Evolutionary conservation across 176 grass and related monocot genomes (phyloP), one percentile per base, ranked within the genome.

Genomic region (Pontederia paniculata): DNA sequence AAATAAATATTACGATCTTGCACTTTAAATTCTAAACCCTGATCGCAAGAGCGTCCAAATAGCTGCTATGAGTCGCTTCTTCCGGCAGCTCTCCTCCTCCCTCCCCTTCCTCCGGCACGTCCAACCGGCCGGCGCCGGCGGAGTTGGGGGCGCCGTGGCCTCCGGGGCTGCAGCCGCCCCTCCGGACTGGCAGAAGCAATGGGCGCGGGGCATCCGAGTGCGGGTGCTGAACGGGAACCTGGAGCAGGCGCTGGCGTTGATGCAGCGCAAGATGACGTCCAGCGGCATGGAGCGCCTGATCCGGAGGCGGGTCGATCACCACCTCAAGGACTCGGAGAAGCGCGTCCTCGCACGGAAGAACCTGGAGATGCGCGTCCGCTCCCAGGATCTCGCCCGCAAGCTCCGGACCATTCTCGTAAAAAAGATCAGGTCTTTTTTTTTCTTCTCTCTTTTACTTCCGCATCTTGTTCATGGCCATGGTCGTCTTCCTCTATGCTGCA

Each of bases 361-460:
- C 18, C 93, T 98, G 70, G 47, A 84, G 77, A 71, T 79, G 65
- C 81, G 84, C 54, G 55, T 98, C 66, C 70, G 60, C 62, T 98
- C 93, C 17, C 72, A 98, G 80, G 93, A 88, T 37, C 80, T 98
- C 56, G 80, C 73, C 47, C 79, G 72, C 74, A 97, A 79, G 77
- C 93, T 97, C 65, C 83, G 80, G 20, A 58, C 85, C 23, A 82
- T 88, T 65, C 77, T 98, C 65, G 58, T 88, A 57, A 98, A 88
- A 69, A 98, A 98, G 80, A 91, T 98, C 74, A 91, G 93, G 93
- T 97, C 37, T n/a, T n/a, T n/a, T n/a, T n/a, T n/a, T n/a, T n/a
- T n/a, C n/a, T n/a, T n/a, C n/a, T n/a, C n/a, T n/a, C n/a, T n/a
- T n/a, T n/a, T n/a, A n/a, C n/a, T n/a, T n/a, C n/a, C n/a, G n/a